These are phyloP conservation scores for Rhodotorula toruloides DNA, from an alignment of 768 basidiomycete genomes.

Conservation along the genomic window DNA sequence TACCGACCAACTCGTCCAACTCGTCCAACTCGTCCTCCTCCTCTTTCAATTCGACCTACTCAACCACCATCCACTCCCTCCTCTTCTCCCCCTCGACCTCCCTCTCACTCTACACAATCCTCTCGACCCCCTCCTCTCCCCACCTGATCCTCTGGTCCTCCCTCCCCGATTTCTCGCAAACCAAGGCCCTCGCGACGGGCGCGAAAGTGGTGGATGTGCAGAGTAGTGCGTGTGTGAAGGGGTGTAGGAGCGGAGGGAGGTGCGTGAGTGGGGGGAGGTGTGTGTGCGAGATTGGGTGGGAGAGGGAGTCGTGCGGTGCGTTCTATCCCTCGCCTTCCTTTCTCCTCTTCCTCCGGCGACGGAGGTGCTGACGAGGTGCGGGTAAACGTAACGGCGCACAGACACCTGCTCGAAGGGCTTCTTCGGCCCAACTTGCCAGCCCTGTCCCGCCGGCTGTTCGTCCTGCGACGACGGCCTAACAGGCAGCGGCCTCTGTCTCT, in stretches of 20 bases:
- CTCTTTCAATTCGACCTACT: background rate
- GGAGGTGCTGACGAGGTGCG: background rate
- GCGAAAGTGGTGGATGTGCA: constrained; percentile 66
- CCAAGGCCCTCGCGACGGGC: constrained; percentile 54
- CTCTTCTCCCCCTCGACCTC: constrained; percentile 28
- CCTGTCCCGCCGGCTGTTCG: constrained; percentile 65
- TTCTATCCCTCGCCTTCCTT: background rate
- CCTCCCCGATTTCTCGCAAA: constrained; percentile 66
- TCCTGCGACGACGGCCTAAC: constrained; percentile 73
- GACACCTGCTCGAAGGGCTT: constrained; percentile 69
- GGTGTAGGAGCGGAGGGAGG: constrained; percentile 66
- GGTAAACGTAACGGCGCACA: background rate
- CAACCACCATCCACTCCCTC: constrained; percentile 11
- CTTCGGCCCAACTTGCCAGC: constrained; percentile 66
- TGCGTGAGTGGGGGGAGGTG: constrained; percentile 70
- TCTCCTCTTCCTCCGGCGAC: too few relatives aligned
- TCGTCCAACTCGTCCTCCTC: constrained; percentile 2
- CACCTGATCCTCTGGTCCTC: constrained; percentile 73
- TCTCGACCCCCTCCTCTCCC: constrained; percentile 30
- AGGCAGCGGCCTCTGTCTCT: constrained; percentile 68
- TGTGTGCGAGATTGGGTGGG: constrained; percentile 66
- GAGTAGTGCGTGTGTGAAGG: constrained; percentile 67
- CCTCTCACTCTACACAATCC: constrained; percentile 15
- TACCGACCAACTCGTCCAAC: constrained; percentile 50
- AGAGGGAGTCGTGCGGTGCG: constrained; percentile 61